Evolutionary conservation across 208 protist genomes (phyloP).

Genomic region (Crithidia expoeki): DNA sequence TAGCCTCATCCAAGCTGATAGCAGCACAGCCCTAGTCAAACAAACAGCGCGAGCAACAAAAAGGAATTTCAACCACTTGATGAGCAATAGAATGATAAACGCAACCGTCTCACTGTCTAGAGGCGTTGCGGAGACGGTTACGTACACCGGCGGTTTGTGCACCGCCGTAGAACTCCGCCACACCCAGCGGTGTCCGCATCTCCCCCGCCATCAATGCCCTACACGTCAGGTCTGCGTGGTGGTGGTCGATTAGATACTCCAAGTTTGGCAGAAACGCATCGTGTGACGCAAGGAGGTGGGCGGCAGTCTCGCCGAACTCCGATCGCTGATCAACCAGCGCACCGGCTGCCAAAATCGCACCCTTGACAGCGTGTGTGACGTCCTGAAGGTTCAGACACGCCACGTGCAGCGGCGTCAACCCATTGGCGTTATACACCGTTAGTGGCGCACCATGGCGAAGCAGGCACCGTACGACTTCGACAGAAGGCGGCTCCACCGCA

Average conservation of each 20-base stretch:
- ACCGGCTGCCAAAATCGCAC: slow-evolving; percentile 16
- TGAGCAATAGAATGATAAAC: no score
- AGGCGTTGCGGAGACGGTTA: neutral
- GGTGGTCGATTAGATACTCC: slow-evolving; percentile 19
- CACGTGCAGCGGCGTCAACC: slow-evolving; percentile 37
- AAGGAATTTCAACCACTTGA: slow-evolving; percentile 30
- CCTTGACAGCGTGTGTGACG: slow-evolving; percentile 13
- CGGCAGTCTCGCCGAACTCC: slow-evolving; percentile 29
- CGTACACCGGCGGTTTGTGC: slow-evolving; percentile 3
- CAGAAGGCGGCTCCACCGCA: slow-evolving; percentile 8
- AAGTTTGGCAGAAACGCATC: slow-evolving; percentile 31
- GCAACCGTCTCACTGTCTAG: slow-evolving; percentile 3
- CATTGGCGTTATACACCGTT: slow-evolving; percentile 23
- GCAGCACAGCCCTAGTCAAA: no score
- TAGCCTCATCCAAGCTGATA: no score
- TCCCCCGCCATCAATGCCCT: slow-evolving; percentile 24
- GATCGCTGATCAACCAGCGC: slow-evolving; percentile 30
- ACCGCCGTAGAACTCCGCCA: slow-evolving; percentile 21
- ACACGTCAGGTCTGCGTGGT: slow-evolving; percentile 11
- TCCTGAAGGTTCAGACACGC: slow-evolving; percentile 37
- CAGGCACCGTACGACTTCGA: slow-evolving; percentile 25
- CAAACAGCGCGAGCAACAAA: no score
- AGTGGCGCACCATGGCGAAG: slow-evolving; percentile 11
- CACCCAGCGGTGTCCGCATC: slow-evolving; percentile 35
- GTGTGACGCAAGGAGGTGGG: slow-evolving; percentile 35